Evolutionary conservation across 352 stramenopile species (phyloP), one percentile per base, ranked within the genome.

Genomic region (Phytophthora sojae): DNA sequence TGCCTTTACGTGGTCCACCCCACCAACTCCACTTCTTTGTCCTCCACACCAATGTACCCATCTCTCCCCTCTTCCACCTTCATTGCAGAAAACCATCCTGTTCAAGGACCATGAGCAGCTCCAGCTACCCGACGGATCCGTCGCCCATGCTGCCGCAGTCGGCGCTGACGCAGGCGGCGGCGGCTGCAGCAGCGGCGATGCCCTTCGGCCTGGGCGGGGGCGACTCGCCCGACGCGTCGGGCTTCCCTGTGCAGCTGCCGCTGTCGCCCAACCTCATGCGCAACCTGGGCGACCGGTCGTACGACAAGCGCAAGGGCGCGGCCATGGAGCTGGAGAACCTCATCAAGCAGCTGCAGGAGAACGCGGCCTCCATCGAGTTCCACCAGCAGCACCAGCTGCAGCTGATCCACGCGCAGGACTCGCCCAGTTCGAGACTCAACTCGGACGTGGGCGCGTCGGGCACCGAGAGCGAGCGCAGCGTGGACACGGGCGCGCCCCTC

Each of bases 291-390:
- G 98, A 99, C 79, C 88, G 97, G 17, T 99, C 95, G 14, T 99
- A 99, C 80, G 98, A 99, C 71, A 99, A 99, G 83, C 94, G 98
- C 59, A 99, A 99, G 82, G 98, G 97, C 73, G 98, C 98, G 1
- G 98, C 98, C 7, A 90, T 99, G 60, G 98, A 99, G 82, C 96
- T 99, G 30, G 98, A 99, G 87, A 97, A 98, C 67, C 83, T 99
- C 21, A 98, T 99, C 62, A 99, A 99, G 79, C 92, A 95, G 45
- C 83, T 99, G 17, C 94, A 98, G 70, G 96, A 99, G 69, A 97
- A 94, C 56, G 91, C 96, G 4, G 98, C 91, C 35, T 86, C 76
- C 1, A 77, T 90, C 17, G 83, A 91, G 59, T 82, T 84, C 57
- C 84, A 91, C 66, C 79, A 89, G 65, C 79, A 91, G 47, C 82